Evolutionary conservation across 2,329 filamentous ascomycete genomes (phyloP).

Genomic region (Pseudonectria foliicola): DNA sequence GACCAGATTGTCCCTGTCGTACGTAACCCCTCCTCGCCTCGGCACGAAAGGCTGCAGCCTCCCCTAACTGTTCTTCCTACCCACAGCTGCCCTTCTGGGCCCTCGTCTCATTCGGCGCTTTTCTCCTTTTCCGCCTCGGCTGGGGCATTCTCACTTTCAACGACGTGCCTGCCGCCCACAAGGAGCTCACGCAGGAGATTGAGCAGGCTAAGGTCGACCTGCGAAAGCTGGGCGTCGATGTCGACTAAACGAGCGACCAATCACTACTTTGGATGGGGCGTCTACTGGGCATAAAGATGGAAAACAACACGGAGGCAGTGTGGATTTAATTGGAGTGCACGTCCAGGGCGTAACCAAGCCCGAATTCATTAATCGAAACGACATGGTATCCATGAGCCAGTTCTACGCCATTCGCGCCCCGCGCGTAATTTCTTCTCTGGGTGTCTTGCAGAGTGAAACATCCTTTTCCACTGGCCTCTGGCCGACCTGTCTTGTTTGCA

Average conservation of each 20-base stretch:
- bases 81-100: slow-evolving; percentile 84
- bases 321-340: slow-evolving; percentile 4
- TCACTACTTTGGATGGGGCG: slow-evolving; percentile 3
- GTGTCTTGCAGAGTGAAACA: slow-evolving; percentile 1
- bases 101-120: slow-evolving; percentile 83
- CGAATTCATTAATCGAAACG: slow-evolving; percentile 12
- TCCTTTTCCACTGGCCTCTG: background rate
- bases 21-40: slow-evolving; percentile 32
- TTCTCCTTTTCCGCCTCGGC: slow-evolving; percentile 85
- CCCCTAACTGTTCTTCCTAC: background rate
- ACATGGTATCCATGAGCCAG: slow-evolving; percentile 10
- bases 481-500: too few relatives aligned
- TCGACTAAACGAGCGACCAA: slow-evolving; percentile 49
- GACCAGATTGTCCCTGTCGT: slow-evolving; percentile 84
- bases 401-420: slow-evolving; percentile 3
- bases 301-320: slow-evolving; percentile 4
- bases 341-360: slow-evolving; percentile 4
- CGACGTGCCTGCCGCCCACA: slow-evolving; percentile 85
- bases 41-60: slow-evolving; percentile 1
- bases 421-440: slow-evolving; percentile 1
- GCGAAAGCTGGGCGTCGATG: slow-evolving; percentile 65
- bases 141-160: slow-evolving; percentile 94
- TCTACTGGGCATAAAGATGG: slow-evolving; percentile 15
- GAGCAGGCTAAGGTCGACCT: slow-evolving; percentile 68
- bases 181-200: slow-evolving; percentile 82